Conservation (phyloP, 805 yeast species). For the Myxozyma monticola region DNA sequence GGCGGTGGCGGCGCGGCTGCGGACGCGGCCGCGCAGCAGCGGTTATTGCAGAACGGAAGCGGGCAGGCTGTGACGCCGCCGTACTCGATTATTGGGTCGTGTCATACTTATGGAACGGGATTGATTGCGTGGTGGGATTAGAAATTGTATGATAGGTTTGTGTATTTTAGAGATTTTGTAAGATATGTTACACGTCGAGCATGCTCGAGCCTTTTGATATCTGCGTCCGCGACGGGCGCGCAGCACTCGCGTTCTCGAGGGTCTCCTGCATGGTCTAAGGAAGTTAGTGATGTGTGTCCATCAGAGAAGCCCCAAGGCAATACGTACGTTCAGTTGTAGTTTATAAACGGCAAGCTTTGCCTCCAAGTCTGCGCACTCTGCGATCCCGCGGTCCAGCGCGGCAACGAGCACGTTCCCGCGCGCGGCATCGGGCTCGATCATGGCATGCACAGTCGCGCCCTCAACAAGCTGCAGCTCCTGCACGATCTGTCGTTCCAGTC, state of each 20-base stretch:
- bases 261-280: too few relatives aligned
- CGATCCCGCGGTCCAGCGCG: constrained; percentile 47
- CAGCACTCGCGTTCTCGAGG: too few relatives aligned
- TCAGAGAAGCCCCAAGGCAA: too few relatives aligned
- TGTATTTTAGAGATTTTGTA: too few relatives aligned
- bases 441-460: constrained; percentile 57
- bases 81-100: constrained; percentile 81
- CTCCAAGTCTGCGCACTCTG: constrained; percentile 57
- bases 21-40: constrained; percentile 9
- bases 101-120: constrained; percentile 97
- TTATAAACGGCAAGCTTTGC: constrained; percentile 47
- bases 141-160: too few relatives aligned
- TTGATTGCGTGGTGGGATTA: constrained; percentile 95
- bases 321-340: constrained; percentile 18
- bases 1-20: constrained; percentile 10
- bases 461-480: constrained; percentile 61
- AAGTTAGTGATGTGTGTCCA: too few relatives aligned
- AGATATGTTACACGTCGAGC: too few relatives aligned
- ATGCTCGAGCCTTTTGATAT: too few relatives aligned
- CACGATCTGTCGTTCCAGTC: constrained; percentile 57
- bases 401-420: constrained; percentile 47
- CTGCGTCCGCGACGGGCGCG: too few relatives aligned
- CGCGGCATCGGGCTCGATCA: constrained; percentile 48
- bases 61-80: constrained; percentile 59
- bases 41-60: constrained; percentile 3